A percentile compares a stretch with the other conserved stretches of the same genome.
Conservation (phyloP, 73 alveolate species). For the Paramecium biaurelia region DNA sequence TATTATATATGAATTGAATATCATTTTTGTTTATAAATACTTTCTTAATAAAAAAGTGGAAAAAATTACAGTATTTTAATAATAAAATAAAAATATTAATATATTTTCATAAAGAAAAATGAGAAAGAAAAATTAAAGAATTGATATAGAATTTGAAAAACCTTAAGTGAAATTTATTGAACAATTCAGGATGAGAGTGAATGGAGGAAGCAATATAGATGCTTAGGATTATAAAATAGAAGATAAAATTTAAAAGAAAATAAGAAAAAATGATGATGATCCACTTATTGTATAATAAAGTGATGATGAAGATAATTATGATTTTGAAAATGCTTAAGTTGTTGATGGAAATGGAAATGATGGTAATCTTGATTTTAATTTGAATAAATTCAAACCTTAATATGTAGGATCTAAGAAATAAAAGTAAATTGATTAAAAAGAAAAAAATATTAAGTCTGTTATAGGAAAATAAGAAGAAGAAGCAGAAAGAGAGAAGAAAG, state of each 20-base stretch:
- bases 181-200: slow-evolving; percentile 25
- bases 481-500: neutral
- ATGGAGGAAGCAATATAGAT: neutral
- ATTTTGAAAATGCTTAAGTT: neutral
- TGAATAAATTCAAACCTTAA: neutral
- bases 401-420: slow-evolving; percentile 10
- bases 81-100: neutral
- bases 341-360: neutral
- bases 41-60: too few relatives aligned
- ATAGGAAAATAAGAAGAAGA: neutral
- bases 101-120: neutral
- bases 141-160: slow-evolving; percentile 3
- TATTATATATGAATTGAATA: neutral
- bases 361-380: neutral
- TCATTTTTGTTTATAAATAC: neutral
- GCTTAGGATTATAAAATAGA: neutral
- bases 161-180: slow-evolving; percentile 14
- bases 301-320: slow-evolving; percentile 4
- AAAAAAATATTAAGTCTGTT: neutral
- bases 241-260: neutral
- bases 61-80: too few relatives aligned
- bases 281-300: neutral
- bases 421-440: neutral
- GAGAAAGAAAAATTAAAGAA: slow-evolving; percentile 22
- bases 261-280: neutral